A percentile compares a stretch with the other conserved stretches of the same genome.
phyloP scores from a whole-genome alignment of 1,284 basidiomycete genomes.

The Ganoderma meredithae region DNA sequence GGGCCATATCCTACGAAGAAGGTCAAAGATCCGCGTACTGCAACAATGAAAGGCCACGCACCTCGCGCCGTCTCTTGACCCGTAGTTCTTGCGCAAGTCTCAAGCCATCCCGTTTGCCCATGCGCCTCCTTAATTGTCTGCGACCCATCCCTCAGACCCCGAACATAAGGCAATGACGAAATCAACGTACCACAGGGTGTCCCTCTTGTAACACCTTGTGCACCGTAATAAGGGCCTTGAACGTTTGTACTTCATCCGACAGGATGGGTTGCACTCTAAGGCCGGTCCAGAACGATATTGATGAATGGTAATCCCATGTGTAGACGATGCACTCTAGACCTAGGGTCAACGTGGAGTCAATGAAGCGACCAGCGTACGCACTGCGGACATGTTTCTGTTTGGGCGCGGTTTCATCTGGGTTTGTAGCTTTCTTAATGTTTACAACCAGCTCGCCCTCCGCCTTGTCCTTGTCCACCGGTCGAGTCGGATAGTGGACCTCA shows the following conservation, averaged over 20 bases:
- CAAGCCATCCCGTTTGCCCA: conserved; percentile 95
- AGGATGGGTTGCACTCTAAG: conserved; percentile 94
- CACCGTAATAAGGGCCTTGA: conserved; percentile 95
- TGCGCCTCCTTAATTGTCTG: conserved; percentile 96
- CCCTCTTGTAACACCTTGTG: conserved; percentile 97
- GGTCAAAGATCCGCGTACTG: neutral
- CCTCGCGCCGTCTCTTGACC: conserved; percentile 83
- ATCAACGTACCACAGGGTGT: conserved; percentile 81
- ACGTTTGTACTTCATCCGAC: conserved; percentile 94
- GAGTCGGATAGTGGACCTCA: conserved; percentile 89
- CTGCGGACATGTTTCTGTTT: conserved; percentile 98
- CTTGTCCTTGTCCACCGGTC: conserved; percentile 97
- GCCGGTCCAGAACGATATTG: conserved; percentile 95
- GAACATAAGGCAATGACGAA: neutral
- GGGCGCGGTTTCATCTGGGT: conserved; percentile 89
- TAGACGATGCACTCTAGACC: conserved; percentile 91
- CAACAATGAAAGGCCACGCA: conserved; percentile 43
- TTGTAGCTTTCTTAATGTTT: conserved; percentile 97
- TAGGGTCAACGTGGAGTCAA: conserved; percentile 5
- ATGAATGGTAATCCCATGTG: conserved; percentile 99
- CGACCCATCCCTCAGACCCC: conserved; percentile 14
- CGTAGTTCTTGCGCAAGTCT: conserved; percentile 92
- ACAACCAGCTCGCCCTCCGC: conserved; percentile 90
- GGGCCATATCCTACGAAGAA: conserved; percentile 81
- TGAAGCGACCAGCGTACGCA: conserved; percentile 53